Evolutionary conservation across 2,329 filamentous ascomycete species (phyloP), one percentile per base, ranked within the genome.

Genomic region (Penicillium sp.): DNA sequence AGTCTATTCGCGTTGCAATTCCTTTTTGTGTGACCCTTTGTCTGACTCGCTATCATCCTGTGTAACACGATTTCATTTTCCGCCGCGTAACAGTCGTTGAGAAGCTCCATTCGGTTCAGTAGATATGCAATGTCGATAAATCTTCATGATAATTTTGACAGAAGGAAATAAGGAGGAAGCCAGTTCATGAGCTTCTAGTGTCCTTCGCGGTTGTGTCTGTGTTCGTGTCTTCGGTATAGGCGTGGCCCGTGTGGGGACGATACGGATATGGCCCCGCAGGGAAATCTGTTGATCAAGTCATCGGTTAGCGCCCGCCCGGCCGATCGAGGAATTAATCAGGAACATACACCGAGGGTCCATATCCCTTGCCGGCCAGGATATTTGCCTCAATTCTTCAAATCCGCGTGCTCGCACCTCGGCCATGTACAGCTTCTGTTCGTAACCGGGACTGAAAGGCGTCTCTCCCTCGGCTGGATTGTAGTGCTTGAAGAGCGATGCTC

Each of bases 381-480:
- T 59, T 8, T 55, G 56, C 11, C 54, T 59, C 14, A 66, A 55
- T 33, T 55, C 29, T 0, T 55, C 51, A 14, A 63, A 52, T 18
- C 63, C 67, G 35, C 61, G 56, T 50, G 63, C 35, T 3, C 66
- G 62, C 22, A 69, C 59, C 1, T 55, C 49, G 3, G 64, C 64
- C 66, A 69, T 69, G 46, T 69, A 69, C 11, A 55, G 41, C 25
- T 60, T 53, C 33, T 69, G 66, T 12, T 68, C 61, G 42, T 57
- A 54, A n/a, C 59, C 50, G 7, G 57, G 55, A 10, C 57, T 50
- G 43, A 49, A 62, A 4, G 48, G 57, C 14, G 33, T 39, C 19
- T 55, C 44, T 7, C 50, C 46, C 3, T 60, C 56, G 18, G 55
- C 42, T 8, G 65, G 65, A 6, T 50, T 53, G 65, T 59, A 58